These are phyloP conservation scores for Stemphylium lycopersici DNA, from an alignment of 2,329 filamentous ascomycete species.

Conservation along the genomic window DNA sequence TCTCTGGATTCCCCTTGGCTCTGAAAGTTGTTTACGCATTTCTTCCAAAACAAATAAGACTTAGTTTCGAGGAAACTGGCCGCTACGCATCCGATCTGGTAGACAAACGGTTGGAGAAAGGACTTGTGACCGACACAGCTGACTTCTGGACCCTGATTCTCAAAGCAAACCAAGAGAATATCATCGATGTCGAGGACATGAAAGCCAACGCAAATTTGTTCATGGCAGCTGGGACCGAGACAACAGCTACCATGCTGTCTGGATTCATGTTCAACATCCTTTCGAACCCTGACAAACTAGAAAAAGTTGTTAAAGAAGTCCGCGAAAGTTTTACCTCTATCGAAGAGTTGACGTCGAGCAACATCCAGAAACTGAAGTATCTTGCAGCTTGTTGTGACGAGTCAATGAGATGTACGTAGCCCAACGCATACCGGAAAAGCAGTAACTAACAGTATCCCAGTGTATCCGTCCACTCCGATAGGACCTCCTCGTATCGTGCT, in stretches of 20 bases:
- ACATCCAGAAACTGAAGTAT: constrained; percentile 42
- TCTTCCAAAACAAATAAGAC: constrained; percentile 9
- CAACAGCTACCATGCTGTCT: constrained; percentile 33
- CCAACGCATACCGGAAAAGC: too few relatives aligned
- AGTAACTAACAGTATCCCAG: too few relatives aligned
- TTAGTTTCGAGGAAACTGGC: constrained; percentile 6
- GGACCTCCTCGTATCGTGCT: constrained; percentile 40
- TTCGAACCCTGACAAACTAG: constrained; percentile 22
- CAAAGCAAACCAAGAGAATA: constrained; percentile 22
- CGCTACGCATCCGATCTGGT: constrained; percentile 5
- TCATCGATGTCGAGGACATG: constrained; percentile 36
- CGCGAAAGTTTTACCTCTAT: constrained; percentile 16
- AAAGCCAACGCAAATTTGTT: constrained; percentile 29
- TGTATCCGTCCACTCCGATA: constrained; percentile 32
- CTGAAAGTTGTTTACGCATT: neutral
- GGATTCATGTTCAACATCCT: constrained; percentile 37
- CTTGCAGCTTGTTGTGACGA: constrained; percentile 54
- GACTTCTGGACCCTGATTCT: constrained; percentile 51
- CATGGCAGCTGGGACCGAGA: constrained; percentile 39
- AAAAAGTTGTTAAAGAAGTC: constrained; percentile 27
- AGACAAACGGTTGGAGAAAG: neutral
- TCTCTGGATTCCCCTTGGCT: neutral
- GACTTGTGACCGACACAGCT: constrained; percentile 19
- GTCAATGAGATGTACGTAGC: constrained; percentile 38
- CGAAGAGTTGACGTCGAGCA: constrained; percentile 7